Evolutionary conservation across 2,329 filamentous ascomycete species (phyloP), one percentile per base, ranked within the genome.

Genomic region (Chrysoporthe cubensis): DNA sequence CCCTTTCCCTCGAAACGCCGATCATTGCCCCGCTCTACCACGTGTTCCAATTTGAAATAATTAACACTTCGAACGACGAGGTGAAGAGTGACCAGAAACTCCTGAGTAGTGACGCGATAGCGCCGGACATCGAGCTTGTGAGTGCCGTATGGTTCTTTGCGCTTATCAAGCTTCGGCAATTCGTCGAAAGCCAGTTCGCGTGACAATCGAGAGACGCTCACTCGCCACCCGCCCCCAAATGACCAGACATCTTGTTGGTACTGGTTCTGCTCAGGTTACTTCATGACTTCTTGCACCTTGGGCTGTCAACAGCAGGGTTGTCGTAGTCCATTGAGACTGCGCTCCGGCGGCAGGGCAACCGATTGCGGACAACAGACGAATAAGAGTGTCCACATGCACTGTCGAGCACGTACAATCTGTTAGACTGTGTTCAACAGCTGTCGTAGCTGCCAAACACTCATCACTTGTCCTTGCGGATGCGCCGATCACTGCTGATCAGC

Each of bases 1-100:
- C 60, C 21, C 56, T 62, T 64, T 69, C 54, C 60, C 57, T 16
- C 66, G 11, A 21, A 69, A 66, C 63, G 58, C 63, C 66, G 34
- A 62, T 48, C 21, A 57, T 44, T 50, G 46, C 63, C 50, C 58
- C 48, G 18, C 40, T 26, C 61, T 18, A 40, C 54, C 34, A 43
- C 16, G 42, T 61, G 48, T 46, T 26, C 42, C 61, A 59, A 44
- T 16, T 32, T 7, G 16, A 40, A 58, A 62, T 32, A n/a, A 57
- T 58, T 18, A 59, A 50, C 62, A 58, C 58, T 26, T 18, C n/a
- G 18, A n/a, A 57, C 52, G 18, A 40, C n/a, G 21, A n/a, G 26
- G 50, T 32, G 18, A 32, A 58, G 26, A 34, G 18, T 52, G 14
- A 21, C 3, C 44, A 16, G 13, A 21, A 32, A 6, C 44, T 43